phyloP scores from a whole-genome alignment of 352 stramenopile genomes.

The Pythium apleroticum region DNA sequence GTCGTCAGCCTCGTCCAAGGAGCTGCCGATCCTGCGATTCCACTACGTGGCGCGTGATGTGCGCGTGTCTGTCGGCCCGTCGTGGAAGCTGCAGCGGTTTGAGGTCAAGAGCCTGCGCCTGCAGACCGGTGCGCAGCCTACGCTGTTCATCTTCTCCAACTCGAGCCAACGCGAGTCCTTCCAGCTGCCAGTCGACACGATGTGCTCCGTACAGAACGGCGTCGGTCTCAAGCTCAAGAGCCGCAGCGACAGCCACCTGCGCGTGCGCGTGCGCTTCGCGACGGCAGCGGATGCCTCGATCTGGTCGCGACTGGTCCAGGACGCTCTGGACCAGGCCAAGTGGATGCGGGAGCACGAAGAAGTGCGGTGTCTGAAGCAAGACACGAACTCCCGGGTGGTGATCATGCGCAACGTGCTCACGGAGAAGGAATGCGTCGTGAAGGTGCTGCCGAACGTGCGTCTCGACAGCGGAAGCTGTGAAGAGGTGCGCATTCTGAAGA shows the following conservation, averaged over 20 bases:
- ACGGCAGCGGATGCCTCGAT: constrained; percentile 52
- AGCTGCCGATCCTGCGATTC: constrained; percentile 47
- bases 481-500: constrained; percentile 46
- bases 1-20: neutral
- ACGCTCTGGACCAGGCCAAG: constrained; percentile 37
- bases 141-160: constrained; percentile 30
- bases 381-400: constrained; percentile 19
- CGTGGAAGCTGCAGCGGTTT: constrained; percentile 53
- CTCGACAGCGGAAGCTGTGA: constrained; percentile 27
- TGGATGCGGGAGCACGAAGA: constrained; percentile 38
- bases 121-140: constrained; percentile 32
- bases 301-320: constrained; percentile 42
- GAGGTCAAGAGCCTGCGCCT: constrained; percentile 41
- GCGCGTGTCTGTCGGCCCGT: constrained; percentile 41
- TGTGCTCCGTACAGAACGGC: constrained; percentile 26
- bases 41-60: constrained; percentile 54
- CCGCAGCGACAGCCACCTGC: constrained; percentile 20
- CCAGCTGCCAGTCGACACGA: constrained; percentile 33
- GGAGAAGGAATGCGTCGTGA: constrained; percentile 45
- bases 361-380: constrained; percentile 20
- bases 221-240: constrained; percentile 43
- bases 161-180: constrained; percentile 7
- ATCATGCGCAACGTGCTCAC: constrained; percentile 17
- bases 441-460: constrained; percentile 29
- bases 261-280: constrained; percentile 47